Percentiles rank a stretch among this genome's conserved stretches.
These are phyloP conservation scores for Fraxinus xanthoxyloides DNA, from an alignment of 305 asterid genomes.

Conservation along the genomic window DNA sequence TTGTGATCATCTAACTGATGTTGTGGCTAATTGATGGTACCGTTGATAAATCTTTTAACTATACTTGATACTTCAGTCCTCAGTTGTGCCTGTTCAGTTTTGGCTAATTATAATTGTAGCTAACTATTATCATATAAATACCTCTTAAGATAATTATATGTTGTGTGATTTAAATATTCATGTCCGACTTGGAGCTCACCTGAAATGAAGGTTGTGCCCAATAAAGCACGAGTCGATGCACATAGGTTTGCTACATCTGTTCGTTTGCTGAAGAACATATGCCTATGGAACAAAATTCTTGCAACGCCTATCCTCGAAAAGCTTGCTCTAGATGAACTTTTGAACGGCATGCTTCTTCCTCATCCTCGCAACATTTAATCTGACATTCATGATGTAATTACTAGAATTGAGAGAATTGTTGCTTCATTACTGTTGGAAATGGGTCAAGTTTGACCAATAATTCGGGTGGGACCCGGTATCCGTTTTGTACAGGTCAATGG, in stretches of 20 bases:
- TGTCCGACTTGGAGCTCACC: constrained; percentile 77
- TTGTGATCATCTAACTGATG: constrained; percentile 74
- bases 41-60: constrained; percentile 13
- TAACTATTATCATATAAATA: not conserved
- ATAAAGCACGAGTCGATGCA: constrained; percentile 84
- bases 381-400: constrained; percentile 67
- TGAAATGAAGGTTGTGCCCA: constrained; percentile 70
- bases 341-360: constrained; percentile 78
- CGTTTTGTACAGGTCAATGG: too few relatives aligned
- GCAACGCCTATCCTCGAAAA: constrained; percentile 71
- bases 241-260: constrained; percentile 78
- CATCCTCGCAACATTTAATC: constrained; percentile 75
- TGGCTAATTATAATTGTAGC: not conserved
- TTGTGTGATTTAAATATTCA: constrained; percentile 16
- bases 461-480: too few relatives aligned
- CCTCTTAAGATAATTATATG: not conserved
- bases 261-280: constrained; percentile 79
- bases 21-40: constrained; percentile 74
- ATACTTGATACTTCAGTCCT: not conserved
- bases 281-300: constrained; percentile 75
- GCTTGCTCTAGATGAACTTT: constrained; percentile 75
- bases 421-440: constrained; percentile 46
- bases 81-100: not conserved
- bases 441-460: too few relatives aligned
- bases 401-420: constrained; percentile 72